phyloP scores from a whole-genome alignment of 371 early-diverging fungal genomes.

The Blakeslea trispora region DNA sequence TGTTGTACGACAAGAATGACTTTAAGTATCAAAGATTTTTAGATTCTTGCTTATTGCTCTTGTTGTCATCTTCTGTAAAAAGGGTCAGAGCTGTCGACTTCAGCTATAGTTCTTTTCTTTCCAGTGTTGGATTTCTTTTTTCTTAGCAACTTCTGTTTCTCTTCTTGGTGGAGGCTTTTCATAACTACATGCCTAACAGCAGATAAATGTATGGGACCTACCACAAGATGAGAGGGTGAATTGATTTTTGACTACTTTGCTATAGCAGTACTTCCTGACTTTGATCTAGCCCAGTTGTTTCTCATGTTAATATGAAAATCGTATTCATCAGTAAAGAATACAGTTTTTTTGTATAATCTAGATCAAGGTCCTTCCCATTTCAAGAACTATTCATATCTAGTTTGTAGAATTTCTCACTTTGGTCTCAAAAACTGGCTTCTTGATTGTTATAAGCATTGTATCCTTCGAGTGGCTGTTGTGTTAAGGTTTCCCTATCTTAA shows the following conservation, averaged over 20 bases:
- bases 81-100: too few species aligned
- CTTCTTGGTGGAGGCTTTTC: constrained; percentile 18
- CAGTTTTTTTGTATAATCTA: constrained; percentile 22
- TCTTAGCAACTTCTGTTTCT: constrained; percentile 6
- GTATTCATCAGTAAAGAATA: constrained; percentile 19
- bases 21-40: too few species aligned
- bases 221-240: constrained; percentile 9
- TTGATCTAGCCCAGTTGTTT: too few species aligned
- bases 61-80: too few species aligned
- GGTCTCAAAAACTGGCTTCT: constrained; percentile 11
- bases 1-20: too few species aligned
- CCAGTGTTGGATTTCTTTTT: constrained; percentile 17
- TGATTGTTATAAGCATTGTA: constrained; percentile 9
- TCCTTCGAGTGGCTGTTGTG: constrained; percentile 8
- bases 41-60: too few species aligned
- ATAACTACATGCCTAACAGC: constrained; percentile 15
- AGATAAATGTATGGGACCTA: constrained; percentile 14
- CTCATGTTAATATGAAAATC: constrained; percentile 19
- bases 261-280: constrained; percentile 1
- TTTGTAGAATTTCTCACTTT: constrained; percentile 9
- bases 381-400: constrained; percentile 15
- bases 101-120: too few species aligned
- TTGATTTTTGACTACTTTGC: constrained; percentile 3
- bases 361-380: constrained; percentile 17
- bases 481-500: constrained; percentile 11